A percentile compares a stretch with the other conserved stretches of the same genome.
These are phyloP conservation scores for Kluyveromyces aestuarii DNA, from an alignment of 805 yeast species.

Conservation along the genomic window DNA sequence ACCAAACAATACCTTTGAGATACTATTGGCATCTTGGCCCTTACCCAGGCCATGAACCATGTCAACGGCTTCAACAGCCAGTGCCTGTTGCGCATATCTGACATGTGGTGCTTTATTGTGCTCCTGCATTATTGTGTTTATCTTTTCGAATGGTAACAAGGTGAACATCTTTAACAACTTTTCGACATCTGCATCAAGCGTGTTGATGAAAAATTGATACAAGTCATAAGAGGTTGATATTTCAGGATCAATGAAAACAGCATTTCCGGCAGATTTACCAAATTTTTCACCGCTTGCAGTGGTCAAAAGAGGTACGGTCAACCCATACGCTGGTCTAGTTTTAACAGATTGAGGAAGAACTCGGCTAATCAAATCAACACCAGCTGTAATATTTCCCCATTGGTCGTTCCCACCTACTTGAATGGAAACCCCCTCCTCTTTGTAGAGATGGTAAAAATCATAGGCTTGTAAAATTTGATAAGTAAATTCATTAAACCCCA, in stretches of 20 bases:
- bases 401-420: constrained; percentile 97
- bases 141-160: constrained; percentile 54
- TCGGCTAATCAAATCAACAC: constrained; percentile 75
- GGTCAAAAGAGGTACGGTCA: constrained; percentile 85
- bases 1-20: constrained; percentile 56
- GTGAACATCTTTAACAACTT: constrained; percentile 71
- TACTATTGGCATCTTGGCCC: constrained; percentile 56
- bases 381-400: constrained; percentile 97
- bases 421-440: constrained; percentile 46
- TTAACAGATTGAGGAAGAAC: constrained; percentile 29
- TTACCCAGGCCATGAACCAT: constrained; percentile 76
- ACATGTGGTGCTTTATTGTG: constrained; percentile 54
- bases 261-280: constrained; percentile 96
- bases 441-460: constrained; percentile 78
- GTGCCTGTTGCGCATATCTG: constrained; percentile 62
- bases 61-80: constrained; percentile 82
- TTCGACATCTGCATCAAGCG: constrained; percentile 67
- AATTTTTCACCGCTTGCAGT: constrained; percentile 87
- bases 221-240: constrained; percentile 73
- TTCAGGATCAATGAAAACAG: constrained; percentile 72
- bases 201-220: constrained; percentile 76
- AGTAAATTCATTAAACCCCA: constrained; percentile 90
- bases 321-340: constrained; percentile 44
- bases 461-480: constrained; percentile 91
- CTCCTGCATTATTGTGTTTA: constrained; percentile 40